A percentile compares a stretch with the other conserved stretches of the same genome.
Evolutionary conservation across 352 stramenopile species (phyloP).

Genomic region (Phytopythium oedochilum): DNA sequence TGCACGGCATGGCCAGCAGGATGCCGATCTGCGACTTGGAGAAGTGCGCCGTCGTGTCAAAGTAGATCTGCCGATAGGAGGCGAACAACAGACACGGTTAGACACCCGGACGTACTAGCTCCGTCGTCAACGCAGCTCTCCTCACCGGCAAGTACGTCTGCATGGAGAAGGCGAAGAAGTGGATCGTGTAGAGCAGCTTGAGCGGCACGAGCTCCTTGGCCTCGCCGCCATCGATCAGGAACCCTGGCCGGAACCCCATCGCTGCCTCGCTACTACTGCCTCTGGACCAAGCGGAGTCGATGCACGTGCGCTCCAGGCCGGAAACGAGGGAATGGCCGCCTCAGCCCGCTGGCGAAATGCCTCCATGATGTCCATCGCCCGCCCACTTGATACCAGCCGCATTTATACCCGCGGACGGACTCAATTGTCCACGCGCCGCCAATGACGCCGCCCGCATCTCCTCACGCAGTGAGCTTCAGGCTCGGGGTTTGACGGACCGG

Average conservation of each 20-base stretch:
- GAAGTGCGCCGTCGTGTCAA: slow-evolving; percentile 47
- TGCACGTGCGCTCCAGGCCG: slow-evolving; percentile 7
- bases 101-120: not conserved
- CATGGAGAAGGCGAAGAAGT: slow-evolving; percentile 62
- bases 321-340: slow-evolving; percentile 13
- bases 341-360: not conserved
- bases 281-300: not conserved
- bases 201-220: slow-evolving; percentile 54
- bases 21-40: slow-evolving; percentile 49
- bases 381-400: not conserved
- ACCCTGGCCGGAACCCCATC: slow-evolving; percentile 27
- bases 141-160: slow-evolving; percentile 60
- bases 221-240: slow-evolving; percentile 61
- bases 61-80: slow-evolving; percentile 38
- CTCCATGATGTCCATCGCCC: not conserved
- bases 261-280: not conserved
- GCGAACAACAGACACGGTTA: not conserved
- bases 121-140: not conserved
- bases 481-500: no score
- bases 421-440: not conserved
- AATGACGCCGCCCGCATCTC: slow-evolving; percentile 1
- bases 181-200: slow-evolving; percentile 69
- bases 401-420: not conserved
- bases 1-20: slow-evolving; percentile 33
- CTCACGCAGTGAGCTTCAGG: no score